phyloP scores from a whole-genome alignment of 2,329 filamentous ascomycete species.

The Phyllosticta citribraziliensis region DNA sequence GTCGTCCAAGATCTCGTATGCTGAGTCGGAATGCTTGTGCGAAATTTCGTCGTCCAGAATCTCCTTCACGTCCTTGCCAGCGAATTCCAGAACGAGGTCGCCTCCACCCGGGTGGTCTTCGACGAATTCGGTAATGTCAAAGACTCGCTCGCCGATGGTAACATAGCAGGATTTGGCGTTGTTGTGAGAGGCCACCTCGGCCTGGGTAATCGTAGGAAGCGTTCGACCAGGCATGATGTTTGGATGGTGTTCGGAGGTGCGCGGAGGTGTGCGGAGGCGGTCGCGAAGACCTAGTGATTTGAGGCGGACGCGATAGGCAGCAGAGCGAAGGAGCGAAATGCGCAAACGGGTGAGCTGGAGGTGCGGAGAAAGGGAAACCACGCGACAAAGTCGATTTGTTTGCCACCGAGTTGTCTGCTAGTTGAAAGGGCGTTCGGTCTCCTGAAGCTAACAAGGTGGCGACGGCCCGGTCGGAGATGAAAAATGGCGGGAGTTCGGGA shows the following conservation, averaged over 20 bases:
- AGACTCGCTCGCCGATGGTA: slow-evolving; percentile 80
- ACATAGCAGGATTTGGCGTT: slow-evolving; percentile 82
- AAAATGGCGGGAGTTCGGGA: slow-evolving; percentile 3
- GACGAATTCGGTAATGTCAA: slow-evolving; percentile 87
- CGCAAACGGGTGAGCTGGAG: background rate
- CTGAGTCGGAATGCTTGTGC: slow-evolving; percentile 78
- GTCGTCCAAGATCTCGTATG: slow-evolving; percentile 93
- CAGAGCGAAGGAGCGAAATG: background rate
- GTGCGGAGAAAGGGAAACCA: background rate
- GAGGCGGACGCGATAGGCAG: background rate
- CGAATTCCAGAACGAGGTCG: slow-evolving; percentile 82
- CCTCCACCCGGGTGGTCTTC: slow-evolving; percentile 84
- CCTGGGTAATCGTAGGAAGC: slow-evolving; percentile 70
- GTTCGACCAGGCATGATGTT: slow-evolving; percentile 63
- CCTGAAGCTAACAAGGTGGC: slow-evolving; percentile 4
- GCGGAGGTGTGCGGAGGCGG: background rate
- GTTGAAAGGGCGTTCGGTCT: background rate
- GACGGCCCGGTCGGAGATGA: slow-evolving; percentile 10
- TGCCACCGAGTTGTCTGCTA: background rate
- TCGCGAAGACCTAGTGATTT: background rate
- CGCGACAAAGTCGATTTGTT: background rate
- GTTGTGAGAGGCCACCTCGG: slow-evolving; percentile 75
- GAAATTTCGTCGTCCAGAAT: slow-evolving; percentile 78
- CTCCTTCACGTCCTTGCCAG: slow-evolving; percentile 70
- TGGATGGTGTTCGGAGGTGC: background rate